phyloP scores from a whole-genome alignment of 2,329 filamentous ascomycete species.

The Trichoderma guizhouense region DNA sequence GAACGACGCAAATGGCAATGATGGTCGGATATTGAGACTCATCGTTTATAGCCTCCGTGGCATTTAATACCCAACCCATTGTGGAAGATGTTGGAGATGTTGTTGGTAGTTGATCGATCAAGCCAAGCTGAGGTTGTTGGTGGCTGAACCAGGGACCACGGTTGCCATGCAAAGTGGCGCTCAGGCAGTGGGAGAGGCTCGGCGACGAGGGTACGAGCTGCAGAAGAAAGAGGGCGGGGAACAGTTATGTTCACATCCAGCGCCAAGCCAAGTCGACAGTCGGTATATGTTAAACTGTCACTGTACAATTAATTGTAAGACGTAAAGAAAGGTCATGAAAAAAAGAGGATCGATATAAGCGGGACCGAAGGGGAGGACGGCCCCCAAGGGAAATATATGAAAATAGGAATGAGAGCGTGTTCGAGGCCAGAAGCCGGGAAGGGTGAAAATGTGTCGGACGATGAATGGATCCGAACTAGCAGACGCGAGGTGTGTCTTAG shows the following conservation, averaged over 20 bases:
- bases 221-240: neutral
- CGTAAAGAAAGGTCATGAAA: neutral
- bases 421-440: neutral
- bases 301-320: neutral
- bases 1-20: slow-evolving; percentile 44
- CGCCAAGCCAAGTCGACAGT: neutral
- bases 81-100: neutral
- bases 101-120: neutral
- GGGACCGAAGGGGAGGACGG: neutral
- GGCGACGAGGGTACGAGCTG: neutral
- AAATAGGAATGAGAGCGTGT: neutral
- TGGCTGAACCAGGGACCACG: neutral
- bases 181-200: neutral
- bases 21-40: slow-evolving; percentile 48
- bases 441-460: slow-evolving; percentile 3
- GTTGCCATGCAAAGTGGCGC: neutral
- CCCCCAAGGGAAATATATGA: slow-evolving; percentile 4
- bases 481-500: slow-evolving; percentile 5
- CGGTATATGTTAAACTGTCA: neutral
- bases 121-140: neutral
- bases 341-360: slow-evolving; percentile 7
- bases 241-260: neutral
- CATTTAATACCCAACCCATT: slow-evolving; percentile 53
- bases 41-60: slow-evolving; percentile 43
- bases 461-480: slow-evolving; percentile 2